A percentile compares a stretch with the other conserved stretches of the same genome.
Evolutionary conservation across 441 rosid genomes (phyloP).

Genomic region (Geranium incanum): DNA sequence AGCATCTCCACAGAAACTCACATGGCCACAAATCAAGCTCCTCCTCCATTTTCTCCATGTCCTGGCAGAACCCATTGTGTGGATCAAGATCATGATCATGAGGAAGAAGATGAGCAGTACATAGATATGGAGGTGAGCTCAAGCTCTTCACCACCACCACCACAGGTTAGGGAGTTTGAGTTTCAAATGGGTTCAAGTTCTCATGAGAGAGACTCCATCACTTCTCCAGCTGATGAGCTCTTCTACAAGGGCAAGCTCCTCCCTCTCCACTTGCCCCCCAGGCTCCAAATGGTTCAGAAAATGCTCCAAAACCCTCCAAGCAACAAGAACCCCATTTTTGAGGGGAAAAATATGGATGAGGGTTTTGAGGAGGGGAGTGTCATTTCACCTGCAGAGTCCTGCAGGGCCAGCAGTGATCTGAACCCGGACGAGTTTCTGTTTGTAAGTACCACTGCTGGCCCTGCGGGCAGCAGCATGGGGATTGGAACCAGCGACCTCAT

Average conservation of each 20-base stretch:
- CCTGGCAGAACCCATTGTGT: not conserved
- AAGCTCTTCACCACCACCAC: constrained; percentile 25
- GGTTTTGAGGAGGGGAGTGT: constrained; percentile 27
- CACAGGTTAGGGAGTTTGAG: constrained; percentile 60
- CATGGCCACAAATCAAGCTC: constrained; percentile 28
- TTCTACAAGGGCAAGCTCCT: constrained; percentile 90
- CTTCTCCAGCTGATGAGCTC: constrained; percentile 77
- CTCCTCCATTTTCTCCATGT: not conserved
- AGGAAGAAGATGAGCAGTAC: constrained; percentile 53
- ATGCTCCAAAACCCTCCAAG: constrained; percentile 42
- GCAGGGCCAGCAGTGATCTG: constrained; percentile 51
- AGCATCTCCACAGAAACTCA: constrained; percentile 26
- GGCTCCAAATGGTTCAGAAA: constrained; percentile 62
- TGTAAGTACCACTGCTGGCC: too few relatives aligned
- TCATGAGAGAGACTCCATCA: constrained; percentile 27
- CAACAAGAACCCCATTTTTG: constrained; percentile 2
- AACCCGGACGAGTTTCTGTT: constrained; percentile 36
- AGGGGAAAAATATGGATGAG: not conserved
- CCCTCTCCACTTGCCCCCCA: constrained; percentile 87
- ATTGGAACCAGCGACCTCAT: too few relatives aligned
- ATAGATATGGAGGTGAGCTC: constrained; percentile 68
- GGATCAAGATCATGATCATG: constrained; percentile 2
- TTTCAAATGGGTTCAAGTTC: constrained; percentile 56
- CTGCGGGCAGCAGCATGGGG: too few relatives aligned
- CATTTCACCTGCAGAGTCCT: constrained; percentile 43